These are phyloP conservation scores for Sugiyamaella americana DNA, from an alignment of 805 yeast genomes.

Conservation along the genomic window DNA sequence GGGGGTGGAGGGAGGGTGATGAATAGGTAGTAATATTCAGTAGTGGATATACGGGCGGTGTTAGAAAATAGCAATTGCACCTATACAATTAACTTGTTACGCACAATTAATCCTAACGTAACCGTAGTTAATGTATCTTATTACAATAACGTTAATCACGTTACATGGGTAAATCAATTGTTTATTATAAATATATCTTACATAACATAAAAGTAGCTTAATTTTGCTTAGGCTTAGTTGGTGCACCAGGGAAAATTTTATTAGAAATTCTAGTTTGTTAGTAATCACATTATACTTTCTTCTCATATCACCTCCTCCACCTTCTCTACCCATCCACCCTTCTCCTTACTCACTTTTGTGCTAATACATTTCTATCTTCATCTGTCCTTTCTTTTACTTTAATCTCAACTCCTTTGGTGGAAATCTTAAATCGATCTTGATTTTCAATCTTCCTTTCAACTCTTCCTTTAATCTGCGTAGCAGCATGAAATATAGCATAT, in stretches of 20 bases:
- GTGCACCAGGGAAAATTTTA: constrained; percentile 8
- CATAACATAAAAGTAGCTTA: neutral
- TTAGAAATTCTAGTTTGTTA: constrained; percentile 4
- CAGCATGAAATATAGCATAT: constrained; percentile 15
- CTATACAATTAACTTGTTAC: too few relatives aligned
- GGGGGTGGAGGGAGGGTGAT: too few relatives aligned
- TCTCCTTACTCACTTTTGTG: constrained; percentile 16
- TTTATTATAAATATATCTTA: too few relatives aligned
- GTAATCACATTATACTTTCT: neutral
- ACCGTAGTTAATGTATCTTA: too few relatives aligned
- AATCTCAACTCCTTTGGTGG: constrained; percentile 15
- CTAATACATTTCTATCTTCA: constrained; percentile 12
- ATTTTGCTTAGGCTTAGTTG: constrained; percentile 1
- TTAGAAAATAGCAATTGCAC: too few relatives aligned
- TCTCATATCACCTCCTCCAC: too few relatives aligned
- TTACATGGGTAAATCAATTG: too few relatives aligned
- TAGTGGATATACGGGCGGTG: too few relatives aligned
- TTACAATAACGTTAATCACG: too few relatives aligned
- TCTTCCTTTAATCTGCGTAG: constrained; percentile 7
- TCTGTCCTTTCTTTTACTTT: constrained; percentile 11
- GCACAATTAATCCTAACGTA: too few relatives aligned
- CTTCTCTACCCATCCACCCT: too few relatives aligned
- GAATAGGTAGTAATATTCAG: too few relatives aligned
- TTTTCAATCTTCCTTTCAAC: constrained; percentile 14
- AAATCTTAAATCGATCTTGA: constrained; percentile 15